Evolutionary conservation across 2,329 filamentous ascomycete species (phyloP), one percentile per base, ranked within the genome.

Genomic region (Pleochaeta shiraiana): DNA sequence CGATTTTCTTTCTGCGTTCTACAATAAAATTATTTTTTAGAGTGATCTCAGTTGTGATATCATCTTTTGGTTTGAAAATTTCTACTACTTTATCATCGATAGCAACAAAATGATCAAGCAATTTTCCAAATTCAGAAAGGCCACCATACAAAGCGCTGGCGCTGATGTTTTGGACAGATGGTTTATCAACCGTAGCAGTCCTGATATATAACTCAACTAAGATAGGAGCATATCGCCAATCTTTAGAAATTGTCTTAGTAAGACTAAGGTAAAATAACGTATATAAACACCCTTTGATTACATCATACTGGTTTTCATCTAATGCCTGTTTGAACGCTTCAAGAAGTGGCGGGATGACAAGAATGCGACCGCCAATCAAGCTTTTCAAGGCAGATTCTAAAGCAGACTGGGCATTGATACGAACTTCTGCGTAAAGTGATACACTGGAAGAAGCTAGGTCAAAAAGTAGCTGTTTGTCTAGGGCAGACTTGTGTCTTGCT

Each of bases 141-240:
- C 80, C 19, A 30, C 89, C 85, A 72, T 91, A 95, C 0, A 95
- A 80, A 0, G 88, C 89, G 39, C 85, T 86, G 0, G 85, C 83
- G 16, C 90, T 90, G 19, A 98, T 81, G 69, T 87, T 90, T 74
- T 98, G 93, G 47, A 98, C 92, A 0, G 92, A 96, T 4, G 90
- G 84, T 73, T 95, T 95, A 75, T 98, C 93, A 19, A 95, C 90
- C 39, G 85, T 85, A 21, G 88, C 91, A 2, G 93, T 90, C 70
- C 88, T 83, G 68, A 98, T 93, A 75, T 95, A 98, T 9, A 93
- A 79, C 64, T 86, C 85, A 77, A 98, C 88, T 61, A 96, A 77
- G n/a, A 86, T 82, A 0, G 95, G 93, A 0, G 93, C 90, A 74
- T 91, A 96, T 45, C 91, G 86, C 95, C 95, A 98, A 73, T 98